Conservation (phyloP, 768 basidiomycete species). For the Pleurotus cornucopiae region DNA sequence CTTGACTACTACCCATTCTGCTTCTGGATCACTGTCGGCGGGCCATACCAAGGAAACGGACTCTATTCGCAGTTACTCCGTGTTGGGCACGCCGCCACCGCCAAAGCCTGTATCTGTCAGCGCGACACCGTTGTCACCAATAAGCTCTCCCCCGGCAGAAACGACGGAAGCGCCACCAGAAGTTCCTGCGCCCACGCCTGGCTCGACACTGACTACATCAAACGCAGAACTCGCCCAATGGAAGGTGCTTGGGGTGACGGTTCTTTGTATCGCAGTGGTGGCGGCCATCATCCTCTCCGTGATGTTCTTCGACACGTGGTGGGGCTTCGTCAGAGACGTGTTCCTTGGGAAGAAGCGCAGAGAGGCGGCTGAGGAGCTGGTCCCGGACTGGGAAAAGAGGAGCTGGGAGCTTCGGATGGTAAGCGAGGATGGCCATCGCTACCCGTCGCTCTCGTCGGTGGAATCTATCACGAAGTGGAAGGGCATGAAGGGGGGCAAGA, state of each 20-base stretch:
- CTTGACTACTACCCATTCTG: neutral
- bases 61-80: conserved; percentile 7
- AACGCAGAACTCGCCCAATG: conserved; percentile 48
- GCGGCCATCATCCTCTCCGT: conserved; percentile 50
- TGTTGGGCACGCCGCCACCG: neutral
- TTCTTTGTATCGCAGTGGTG: conserved; percentile 59
- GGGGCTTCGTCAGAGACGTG: conserved; percentile 52
- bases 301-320: conserved; percentile 72
- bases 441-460: conserved; percentile 38
- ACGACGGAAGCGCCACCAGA: neutral
- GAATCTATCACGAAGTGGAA: conserved; percentile 30
- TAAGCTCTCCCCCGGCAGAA: neutral
- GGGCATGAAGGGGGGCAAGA: conserved; percentile 11
- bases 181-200: neutral
- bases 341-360: conserved; percentile 34
- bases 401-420: conserved; percentile 55
- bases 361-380: conserved; percentile 42
- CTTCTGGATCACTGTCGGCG: conserved; percentile 6
- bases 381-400: conserved; percentile 61
- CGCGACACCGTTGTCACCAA: conserved; percentile 7
- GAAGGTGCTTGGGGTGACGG: conserved; percentile 67
- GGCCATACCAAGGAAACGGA: neutral
- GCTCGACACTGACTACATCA: conserved; percentile 21
- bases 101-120: neutral
- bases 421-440: conserved; percentile 42